Percentiles rank a stretch among this genome's conserved stretches.
Conservation (phyloP, 2,329 filamentous ascomycete species). For the Pseudocercospora pini-densiflorae region DNA sequence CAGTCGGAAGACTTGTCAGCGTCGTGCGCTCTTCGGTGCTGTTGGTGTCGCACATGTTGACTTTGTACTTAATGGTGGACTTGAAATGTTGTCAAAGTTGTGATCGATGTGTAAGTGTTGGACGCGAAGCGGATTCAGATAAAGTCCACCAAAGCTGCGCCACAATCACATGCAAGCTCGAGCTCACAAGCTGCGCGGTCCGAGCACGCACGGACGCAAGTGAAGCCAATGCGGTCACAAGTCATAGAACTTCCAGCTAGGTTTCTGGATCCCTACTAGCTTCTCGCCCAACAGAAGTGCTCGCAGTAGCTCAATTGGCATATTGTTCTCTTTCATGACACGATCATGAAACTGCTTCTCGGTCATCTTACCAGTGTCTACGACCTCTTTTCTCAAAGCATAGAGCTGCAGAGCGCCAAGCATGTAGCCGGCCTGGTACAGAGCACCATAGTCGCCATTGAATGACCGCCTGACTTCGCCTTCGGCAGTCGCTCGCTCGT, state of each 20-base stretch:
- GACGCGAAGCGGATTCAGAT: not conserved
- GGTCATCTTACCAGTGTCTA: slow-evolving; percentile 44
- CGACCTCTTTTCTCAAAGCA: slow-evolving; percentile 54
- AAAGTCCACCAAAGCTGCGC: not conserved
- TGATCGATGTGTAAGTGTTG: not conserved
- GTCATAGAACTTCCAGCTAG: slow-evolving; percentile 22
- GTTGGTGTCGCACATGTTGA: not conserved
- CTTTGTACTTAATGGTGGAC: not conserved
- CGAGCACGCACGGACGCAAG: not conserved
- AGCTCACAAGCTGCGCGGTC: not conserved
- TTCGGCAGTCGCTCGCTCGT: slow-evolving; percentile 64
- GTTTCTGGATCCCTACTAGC: slow-evolving; percentile 34
- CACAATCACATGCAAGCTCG: not conserved
- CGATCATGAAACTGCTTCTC: slow-evolving; percentile 63
- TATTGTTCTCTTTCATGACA: slow-evolving; percentile 56
- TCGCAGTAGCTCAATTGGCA: slow-evolving; percentile 61
- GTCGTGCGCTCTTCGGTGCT: not conserved
- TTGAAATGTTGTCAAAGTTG: not conserved
- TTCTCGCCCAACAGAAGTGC: slow-evolving; percentile 52
- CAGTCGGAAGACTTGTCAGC: not conserved
- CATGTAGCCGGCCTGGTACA: slow-evolving; percentile 66
- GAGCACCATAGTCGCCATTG: slow-evolving; percentile 59
- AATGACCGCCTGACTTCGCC: slow-evolving; percentile 64
- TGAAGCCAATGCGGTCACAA: slow-evolving; percentile 5
- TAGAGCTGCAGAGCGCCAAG: slow-evolving; percentile 63